Conservation (phyloP, 2,329 filamentous ascomycete species). For the Colletotrichum filicis region DNA sequence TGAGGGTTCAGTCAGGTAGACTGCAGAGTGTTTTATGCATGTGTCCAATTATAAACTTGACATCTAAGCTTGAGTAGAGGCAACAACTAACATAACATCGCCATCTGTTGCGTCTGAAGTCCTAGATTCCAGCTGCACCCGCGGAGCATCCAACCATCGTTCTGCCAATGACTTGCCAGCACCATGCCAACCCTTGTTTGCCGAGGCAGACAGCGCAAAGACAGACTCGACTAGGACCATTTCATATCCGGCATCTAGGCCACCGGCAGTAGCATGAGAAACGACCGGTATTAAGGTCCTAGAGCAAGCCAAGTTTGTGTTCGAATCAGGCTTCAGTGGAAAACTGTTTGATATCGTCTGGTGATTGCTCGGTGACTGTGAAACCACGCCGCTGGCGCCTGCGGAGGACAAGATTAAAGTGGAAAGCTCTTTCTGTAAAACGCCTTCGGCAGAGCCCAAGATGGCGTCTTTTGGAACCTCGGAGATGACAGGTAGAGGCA, state of each 20-base stretch:
- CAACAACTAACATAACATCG: not conserved
- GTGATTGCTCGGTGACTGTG: not conserved
- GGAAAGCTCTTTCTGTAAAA: not conserved
- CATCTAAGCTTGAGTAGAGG: not conserved
- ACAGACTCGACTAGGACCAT: conserved; percentile 20
- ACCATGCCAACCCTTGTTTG: not conserved
- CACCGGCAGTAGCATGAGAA: not conserved
- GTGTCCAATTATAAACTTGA: not conserved
- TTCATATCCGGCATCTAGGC: not conserved
- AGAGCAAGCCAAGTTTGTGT: conserved; percentile 40
- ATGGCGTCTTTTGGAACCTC: not conserved
- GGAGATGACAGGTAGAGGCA: conserved; percentile 2
- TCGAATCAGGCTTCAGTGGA: conserved; percentile 40
- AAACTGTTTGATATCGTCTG: not conserved
- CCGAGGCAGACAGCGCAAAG: conserved; percentile 23
- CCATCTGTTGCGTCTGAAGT: not conserved
- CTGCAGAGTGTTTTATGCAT: too few species aligned
- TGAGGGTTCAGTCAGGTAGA: too few species aligned
- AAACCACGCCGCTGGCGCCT: not conserved
- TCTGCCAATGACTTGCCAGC: not conserved
- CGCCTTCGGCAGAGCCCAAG: conserved; percentile 2
- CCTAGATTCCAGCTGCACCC: not conserved
- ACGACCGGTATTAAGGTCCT: conserved; percentile 37
- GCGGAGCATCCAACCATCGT: conserved; percentile 18
- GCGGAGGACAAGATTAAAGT: conserved; percentile 21